phyloP scores from a whole-genome alignment of 257 asterid genomes.

The Thymus mandschuricus region DNA sequence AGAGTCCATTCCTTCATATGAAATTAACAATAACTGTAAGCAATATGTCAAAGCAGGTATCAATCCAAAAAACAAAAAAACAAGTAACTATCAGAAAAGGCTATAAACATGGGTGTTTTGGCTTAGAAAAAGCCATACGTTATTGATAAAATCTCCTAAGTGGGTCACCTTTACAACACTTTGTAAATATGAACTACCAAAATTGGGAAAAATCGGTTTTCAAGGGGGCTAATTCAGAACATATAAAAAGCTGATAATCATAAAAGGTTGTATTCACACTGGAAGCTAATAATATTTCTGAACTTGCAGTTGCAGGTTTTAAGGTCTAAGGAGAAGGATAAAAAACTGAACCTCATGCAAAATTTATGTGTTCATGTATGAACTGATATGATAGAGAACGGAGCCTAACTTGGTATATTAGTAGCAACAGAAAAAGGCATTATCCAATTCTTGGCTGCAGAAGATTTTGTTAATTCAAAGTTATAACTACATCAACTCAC shows the following conservation, averaged over 20 bases:
- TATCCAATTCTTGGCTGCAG: constrained; percentile 7
- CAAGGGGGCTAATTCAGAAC: not conserved
- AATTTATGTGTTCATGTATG: not conserved
- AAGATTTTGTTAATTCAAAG: not conserved
- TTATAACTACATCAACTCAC: constrained; percentile 1
- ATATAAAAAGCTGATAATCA: not conserved
- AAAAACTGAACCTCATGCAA: not conserved
- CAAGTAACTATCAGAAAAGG: not conserved
- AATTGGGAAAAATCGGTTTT: constrained; percentile 2
- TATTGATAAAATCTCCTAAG: not conserved
- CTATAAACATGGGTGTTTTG: not conserved
- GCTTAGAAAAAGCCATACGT: not conserved
- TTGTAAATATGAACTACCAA: not conserved
- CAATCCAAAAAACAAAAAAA: not conserved
- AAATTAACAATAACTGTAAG: constrained; percentile 32
- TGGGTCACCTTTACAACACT: constrained; percentile 7
- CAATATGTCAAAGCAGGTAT: not conserved
- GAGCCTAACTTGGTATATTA: not conserved
- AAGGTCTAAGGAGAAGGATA: not conserved
- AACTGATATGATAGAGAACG: constrained; percentile 19
- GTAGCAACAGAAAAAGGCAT: not conserved
- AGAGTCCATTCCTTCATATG: constrained; percentile 79
- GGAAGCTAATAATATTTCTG: not conserved
- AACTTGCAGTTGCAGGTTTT: constrained; percentile 4
- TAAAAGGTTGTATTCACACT: not conserved